Percentiles rank a stretch among this genome's conserved stretches.
Conservation (phyloP, 1,139 yeast species). For the Hansenula anomala region DNA sequence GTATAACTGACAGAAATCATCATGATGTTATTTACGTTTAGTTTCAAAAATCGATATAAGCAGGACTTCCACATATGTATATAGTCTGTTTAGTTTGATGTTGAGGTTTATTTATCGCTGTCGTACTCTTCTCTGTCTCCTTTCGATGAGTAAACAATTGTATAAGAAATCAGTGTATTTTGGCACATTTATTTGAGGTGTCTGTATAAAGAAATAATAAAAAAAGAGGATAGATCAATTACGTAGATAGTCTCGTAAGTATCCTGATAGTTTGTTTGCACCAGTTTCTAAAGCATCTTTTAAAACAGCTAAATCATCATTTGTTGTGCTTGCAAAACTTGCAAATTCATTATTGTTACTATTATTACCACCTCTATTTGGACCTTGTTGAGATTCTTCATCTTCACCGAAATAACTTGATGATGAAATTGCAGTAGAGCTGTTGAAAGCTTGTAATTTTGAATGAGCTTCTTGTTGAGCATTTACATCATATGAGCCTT, state of each 20-base stretch:
- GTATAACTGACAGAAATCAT: too few relatives aligned
- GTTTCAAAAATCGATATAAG: too few relatives aligned
- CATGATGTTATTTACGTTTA: too few relatives aligned
- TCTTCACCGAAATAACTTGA: constrained; percentile 91
- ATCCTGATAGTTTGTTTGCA: constrained; percentile 80
- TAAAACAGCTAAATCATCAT: constrained; percentile 81
- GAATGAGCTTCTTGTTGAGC: constrained; percentile 75
- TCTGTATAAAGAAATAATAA: too few relatives aligned
- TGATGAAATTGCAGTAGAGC: constrained; percentile 89
- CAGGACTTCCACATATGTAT: too few relatives aligned
- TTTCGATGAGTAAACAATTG: too few relatives aligned
- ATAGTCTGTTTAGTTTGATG: too few relatives aligned
- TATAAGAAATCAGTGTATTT: too few relatives aligned
- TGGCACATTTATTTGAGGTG: too few relatives aligned
- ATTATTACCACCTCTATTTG: constrained; percentile 18
- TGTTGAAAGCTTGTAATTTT: constrained; percentile 74
- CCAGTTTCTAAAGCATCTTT: constrained; percentile 96
- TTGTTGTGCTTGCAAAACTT: constrained; percentile 66
- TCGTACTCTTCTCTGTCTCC: too few relatives aligned
- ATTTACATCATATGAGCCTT: constrained; percentile 75
- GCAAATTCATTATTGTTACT: constrained; percentile 30
- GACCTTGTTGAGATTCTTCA: constrained; percentile 47
- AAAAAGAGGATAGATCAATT: too few relatives aligned
- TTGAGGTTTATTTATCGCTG: too few relatives aligned
- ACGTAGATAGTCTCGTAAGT: constrained; percentile 78